Percentiles rank a stretch among this genome's conserved stretches.
Evolutionary conservation across 129 eudicot species (phyloP).

Genomic region (Lonicera japonica): DNA sequence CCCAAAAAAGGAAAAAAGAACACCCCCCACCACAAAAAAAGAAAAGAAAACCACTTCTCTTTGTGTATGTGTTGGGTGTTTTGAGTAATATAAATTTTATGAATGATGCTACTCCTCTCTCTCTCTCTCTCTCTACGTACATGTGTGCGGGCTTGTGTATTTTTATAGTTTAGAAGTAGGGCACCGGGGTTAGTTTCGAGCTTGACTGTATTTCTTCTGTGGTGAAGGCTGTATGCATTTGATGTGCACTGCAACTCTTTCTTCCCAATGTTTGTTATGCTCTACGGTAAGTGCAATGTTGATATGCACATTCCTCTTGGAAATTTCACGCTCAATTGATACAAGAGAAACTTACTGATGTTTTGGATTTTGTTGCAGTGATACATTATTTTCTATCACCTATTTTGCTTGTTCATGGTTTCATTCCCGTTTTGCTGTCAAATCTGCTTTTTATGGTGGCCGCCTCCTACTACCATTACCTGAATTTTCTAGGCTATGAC

Average conservation of each 20-base stretch:
- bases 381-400: slow-evolving; percentile 91
- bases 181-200: not conserved
- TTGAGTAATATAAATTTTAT: too few species aligned
- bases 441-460: slow-evolving; percentile 83
- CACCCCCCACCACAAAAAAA: too few species aligned
- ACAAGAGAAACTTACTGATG: slow-evolving; percentile 6
- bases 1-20: too few species aligned
- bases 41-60: too few species aligned
- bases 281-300: slow-evolving; percentile 54
- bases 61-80: too few species aligned
- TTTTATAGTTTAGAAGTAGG: not conserved
- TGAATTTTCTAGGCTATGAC: slow-evolving; percentile 88
- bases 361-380: slow-evolving; percentile 47
- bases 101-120: too few species aligned
- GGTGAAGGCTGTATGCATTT: slow-evolving; percentile 95
- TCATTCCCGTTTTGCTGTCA: slow-evolving; percentile 80
- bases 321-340: slow-evolving; percentile 4
- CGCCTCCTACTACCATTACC: slow-evolving; percentile 90
- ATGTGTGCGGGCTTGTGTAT: slow-evolving; percentile 1
- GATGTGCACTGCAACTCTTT: slow-evolving; percentile 99
- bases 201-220: slow-evolving; percentile 4
- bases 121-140: slow-evolving; percentile 3
- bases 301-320: not conserved
- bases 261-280: slow-evolving; percentile 92
- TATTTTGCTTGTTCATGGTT: slow-evolving; percentile 86